These are phyloP conservation scores for Diaporthe capsici DNA, from an alignment of 2,329 filamentous ascomycete genomes.

Conservation along the genomic window DNA sequence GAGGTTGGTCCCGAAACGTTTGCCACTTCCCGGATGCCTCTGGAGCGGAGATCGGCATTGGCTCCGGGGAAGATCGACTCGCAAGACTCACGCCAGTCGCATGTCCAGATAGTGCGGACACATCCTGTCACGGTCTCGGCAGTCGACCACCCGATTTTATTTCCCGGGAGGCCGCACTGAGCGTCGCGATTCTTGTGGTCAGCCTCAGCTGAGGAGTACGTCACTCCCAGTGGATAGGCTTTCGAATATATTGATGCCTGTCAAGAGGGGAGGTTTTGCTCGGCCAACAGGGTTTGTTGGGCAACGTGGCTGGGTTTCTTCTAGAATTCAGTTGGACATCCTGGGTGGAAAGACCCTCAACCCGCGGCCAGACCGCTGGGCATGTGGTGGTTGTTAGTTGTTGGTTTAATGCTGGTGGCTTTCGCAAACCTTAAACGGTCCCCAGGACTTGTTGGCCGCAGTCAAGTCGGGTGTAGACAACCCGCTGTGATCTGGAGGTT, in stretches of 20 bases:
- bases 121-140: slow-evolving; percentile 8
- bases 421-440: background rate
- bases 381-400: background rate
- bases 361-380: background rate
- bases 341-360: background rate
- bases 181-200: background rate
- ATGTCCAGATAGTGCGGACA: background rate
- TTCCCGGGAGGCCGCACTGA: slow-evolving; percentile 17
- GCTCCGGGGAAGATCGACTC: slow-evolving; percentile 17
- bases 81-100: background rate
- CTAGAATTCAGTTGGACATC: background rate
- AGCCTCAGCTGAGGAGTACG: background rate
- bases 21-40: slow-evolving; percentile 36
- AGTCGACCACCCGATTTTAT: slow-evolving; percentile 12
- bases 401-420: background rate
- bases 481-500: background rate
- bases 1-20: background rate
- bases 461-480: background rate
- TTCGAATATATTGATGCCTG: background rate
- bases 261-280: background rate
- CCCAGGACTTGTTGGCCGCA: background rate
- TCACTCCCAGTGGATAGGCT: slow-evolving; percentile 16
- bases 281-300: slow-evolving; percentile 2
- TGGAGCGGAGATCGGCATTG: slow-evolving; percentile 23
- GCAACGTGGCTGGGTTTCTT: background rate